Base-by-base conservation (phyloP, 1,139 yeast genomes). In the Sugiyamaella xylanicola region DNA sequence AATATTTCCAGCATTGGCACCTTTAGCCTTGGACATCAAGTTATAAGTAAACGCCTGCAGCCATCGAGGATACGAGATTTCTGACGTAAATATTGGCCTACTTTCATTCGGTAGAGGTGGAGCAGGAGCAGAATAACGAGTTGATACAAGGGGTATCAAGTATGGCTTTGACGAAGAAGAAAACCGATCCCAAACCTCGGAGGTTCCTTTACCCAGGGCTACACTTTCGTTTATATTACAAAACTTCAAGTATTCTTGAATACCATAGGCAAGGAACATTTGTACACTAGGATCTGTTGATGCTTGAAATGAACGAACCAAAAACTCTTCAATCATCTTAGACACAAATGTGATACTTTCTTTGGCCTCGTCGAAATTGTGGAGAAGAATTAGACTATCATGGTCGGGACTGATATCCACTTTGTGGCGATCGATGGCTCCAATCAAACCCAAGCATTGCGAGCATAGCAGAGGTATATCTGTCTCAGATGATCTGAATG, bases 261-360 rank as follows among this genome's bases (percentile, higher is more conserved):
- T 89, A 0, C 95, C 89, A 70, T 82, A 87, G 0, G 97, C 97
- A 36, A 92, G 78, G 66, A 86, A 88, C 59, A 88, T 77, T 68
- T 95, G 99, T 52, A 85, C 83, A 22, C 83, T 82, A 0, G 99
- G 97, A 66, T 91, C 91, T 48, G 86, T 87, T 0, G 97, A 86
- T 0, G 97, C 91, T 83, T 95, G 86, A 68, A 91, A 92, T 1
- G 90, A 82, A 44, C 87, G 88, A 8, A 92, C 86, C 16, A 95
- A 76, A 60, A 83, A 78, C 52, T 80, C 80, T 61, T 88, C 87
- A 48, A 92, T 75, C 56, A 92, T 83, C 62, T 80, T 78, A 4
- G 83, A 75, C 16, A 91, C 77, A 65, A 93, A 90, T 3, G 76
- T 77, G 3, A 83, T 75, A 37, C 83, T 82, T 63, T 91, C 97